Conservation (phyloP, 75 land plant genomes). For the Isoetes taiwanensis region DNA sequence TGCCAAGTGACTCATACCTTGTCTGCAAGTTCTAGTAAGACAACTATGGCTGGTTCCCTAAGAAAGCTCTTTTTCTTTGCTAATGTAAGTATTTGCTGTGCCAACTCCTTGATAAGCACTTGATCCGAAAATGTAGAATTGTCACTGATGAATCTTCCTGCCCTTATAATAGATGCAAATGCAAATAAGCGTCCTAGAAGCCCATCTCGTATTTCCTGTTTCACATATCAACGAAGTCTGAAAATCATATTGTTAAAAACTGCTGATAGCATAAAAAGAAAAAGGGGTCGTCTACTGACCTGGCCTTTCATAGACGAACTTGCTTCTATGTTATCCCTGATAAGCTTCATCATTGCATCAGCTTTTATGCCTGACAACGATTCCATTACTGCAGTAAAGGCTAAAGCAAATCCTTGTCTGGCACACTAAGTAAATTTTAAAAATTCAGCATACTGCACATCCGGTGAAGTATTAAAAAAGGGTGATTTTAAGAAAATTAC, state of each 20-base stretch:
- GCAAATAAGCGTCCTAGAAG: slow-evolving; percentile 86
- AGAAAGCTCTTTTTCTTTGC: slow-evolving; percentile 70
- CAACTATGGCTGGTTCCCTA: slow-evolving; percentile 61
- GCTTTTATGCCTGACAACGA: slow-evolving; percentile 33
- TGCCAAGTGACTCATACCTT: slow-evolving; percentile 35
- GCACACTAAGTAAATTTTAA: slow-evolving; percentile 51
- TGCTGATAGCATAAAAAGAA: neutral
- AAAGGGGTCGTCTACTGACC: slow-evolving; percentile 34
- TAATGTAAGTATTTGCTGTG: slow-evolving; percentile 35
- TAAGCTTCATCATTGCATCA: slow-evolving; percentile 54
- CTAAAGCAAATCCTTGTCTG: slow-evolving; percentile 91
- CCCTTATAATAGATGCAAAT: slow-evolving; percentile 73
- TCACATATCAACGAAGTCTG: too few relatives aligned
- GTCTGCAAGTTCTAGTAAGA: slow-evolving; percentile 53
- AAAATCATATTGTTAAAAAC: too few relatives aligned
- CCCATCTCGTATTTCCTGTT: slow-evolving; percentile 81
- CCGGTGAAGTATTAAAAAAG: neutral
- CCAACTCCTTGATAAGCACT: slow-evolving; percentile 32
- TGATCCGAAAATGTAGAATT: slow-evolving; percentile 17
- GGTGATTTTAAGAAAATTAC: slow-evolving; percentile 21
- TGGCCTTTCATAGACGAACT: slow-evolving; percentile 88
- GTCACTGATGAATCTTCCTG: slow-evolving; percentile 39
- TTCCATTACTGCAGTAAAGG: slow-evolving; percentile 41
- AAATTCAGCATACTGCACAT: neutral
- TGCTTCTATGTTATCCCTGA: slow-evolving; percentile 49